A percentile compares a stretch with the other conserved stretches of the same genome.
Conservation (phyloP, 2,329 filamentous ascomycete genomes). For the Alternaria novae-zelandiae region DNA sequence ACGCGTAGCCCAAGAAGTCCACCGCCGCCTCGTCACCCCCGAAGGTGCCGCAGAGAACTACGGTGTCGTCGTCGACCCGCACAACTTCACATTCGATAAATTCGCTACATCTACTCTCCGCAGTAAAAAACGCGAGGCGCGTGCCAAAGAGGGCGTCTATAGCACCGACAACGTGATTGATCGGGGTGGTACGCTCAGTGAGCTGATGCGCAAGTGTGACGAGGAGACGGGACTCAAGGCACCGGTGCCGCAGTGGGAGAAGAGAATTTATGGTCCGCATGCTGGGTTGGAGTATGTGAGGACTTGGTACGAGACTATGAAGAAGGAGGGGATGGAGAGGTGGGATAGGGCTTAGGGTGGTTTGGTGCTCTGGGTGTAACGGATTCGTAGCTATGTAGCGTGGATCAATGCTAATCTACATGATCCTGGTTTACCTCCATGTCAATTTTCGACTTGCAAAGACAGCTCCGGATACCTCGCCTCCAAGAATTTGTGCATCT, state of each 20-base stretch:
- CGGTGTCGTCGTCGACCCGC: constrained; percentile 52
- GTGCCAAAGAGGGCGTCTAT: constrained; percentile 20
- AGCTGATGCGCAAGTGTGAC: constrained; percentile 46
- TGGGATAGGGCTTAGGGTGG: constrained; percentile 26
- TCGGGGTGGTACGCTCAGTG: constrained; percentile 52
- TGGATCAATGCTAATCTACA: too few species aligned
- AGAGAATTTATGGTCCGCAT: constrained; percentile 56
- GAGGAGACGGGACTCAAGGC: constrained; percentile 53
- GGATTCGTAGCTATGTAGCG: too few species aligned
- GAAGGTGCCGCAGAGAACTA: constrained; percentile 54
- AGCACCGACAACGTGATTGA: constrained; percentile 46
- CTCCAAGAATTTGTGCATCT: neutral
- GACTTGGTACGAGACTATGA: constrained; percentile 52
- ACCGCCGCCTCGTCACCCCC: constrained; percentile 53
- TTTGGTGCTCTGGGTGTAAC: too few species aligned
- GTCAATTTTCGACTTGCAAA: too few species aligned
- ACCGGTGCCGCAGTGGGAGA: constrained; percentile 54
- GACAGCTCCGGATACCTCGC: neutral
- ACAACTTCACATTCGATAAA: constrained; percentile 47
- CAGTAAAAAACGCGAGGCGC: constrained; percentile 35
- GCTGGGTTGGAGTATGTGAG: constrained; percentile 52
- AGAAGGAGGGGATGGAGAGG: constrained; percentile 25
- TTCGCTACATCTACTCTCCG: constrained; percentile 48
- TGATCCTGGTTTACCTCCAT: too few species aligned
- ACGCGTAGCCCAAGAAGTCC: constrained; percentile 56